Conservation (phyloP, 2,329 filamentous ascomycete species). For the Daldinia sp. region DNA sequence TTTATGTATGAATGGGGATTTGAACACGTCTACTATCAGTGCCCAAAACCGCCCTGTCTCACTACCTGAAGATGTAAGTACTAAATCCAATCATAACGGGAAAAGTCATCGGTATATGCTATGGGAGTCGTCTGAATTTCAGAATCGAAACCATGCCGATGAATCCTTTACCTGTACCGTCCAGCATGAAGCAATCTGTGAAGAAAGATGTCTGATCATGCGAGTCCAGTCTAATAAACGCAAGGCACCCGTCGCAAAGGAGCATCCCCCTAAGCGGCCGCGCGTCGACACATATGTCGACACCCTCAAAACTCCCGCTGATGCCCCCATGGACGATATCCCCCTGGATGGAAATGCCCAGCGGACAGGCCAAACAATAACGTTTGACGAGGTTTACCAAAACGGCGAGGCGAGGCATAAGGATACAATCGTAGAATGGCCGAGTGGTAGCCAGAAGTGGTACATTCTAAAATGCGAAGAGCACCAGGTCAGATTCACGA, state of each 20-base stretch:
- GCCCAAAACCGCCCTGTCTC: background rate
- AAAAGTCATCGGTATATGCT: background rate
- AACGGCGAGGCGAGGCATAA: conserved; percentile 47
- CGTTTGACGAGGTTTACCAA: conserved; percentile 50
- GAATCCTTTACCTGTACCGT: conserved; percentile 25
- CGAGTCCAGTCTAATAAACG: conserved; percentile 35
- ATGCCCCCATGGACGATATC: background rate
- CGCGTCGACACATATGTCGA: conserved; percentile 21
- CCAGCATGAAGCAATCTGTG: conserved; percentile 24
- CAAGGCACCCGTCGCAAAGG: conserved; percentile 10
- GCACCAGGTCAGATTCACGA: conserved; percentile 50
- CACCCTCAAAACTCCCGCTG: conserved; percentile 21
- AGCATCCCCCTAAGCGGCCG: conserved; percentile 15
- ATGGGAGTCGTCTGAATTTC: background rate
- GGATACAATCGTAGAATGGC: conserved; percentile 46
- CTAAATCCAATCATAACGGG: background rate
- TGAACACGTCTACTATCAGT: background rate
- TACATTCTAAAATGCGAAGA: conserved; percentile 53
- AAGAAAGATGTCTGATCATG: conserved; percentile 31
- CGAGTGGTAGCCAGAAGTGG: conserved; percentile 40
- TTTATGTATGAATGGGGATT: background rate
- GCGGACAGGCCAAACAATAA: conserved; percentile 39
- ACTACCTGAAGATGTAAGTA: conserved; percentile 24
- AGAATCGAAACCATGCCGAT: background rate
- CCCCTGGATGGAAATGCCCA: conserved; percentile 7